These are phyloP conservation scores for Pichia sp. DNA, from an alignment of 1,139 yeast species.

Conservation along the genomic window DNA sequence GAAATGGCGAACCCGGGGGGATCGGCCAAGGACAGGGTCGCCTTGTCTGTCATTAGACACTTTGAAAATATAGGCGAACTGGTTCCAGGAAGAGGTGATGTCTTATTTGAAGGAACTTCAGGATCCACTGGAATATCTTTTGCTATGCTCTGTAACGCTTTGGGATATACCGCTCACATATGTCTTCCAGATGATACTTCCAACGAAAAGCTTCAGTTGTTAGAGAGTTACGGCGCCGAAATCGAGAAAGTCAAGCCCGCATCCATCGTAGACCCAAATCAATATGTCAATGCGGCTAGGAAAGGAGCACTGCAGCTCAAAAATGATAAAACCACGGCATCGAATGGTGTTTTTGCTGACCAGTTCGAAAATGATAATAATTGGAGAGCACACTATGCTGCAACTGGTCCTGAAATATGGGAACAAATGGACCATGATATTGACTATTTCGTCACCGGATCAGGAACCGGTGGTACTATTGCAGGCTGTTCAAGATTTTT, in stretches of 20 bases:
- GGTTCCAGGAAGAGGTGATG: constrained; percentile 55
- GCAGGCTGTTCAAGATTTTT: constrained; percentile 79
- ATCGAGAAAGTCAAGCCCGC: constrained; percentile 94
- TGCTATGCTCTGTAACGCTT: constrained; percentile 80
- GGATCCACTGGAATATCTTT: constrained; percentile 95
- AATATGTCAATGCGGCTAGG: constrained; percentile 86
- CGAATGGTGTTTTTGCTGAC: constrained; percentile 80
- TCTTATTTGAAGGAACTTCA: constrained; percentile 88
- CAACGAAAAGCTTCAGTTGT: constrained; percentile 67
- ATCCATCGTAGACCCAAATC: constrained; percentile 87
- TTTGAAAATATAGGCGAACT: constrained; percentile 63
- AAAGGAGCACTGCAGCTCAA: constrained; percentile 55
- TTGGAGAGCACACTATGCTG: constrained; percentile 78
- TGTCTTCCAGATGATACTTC: constrained; percentile 96
- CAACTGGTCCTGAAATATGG: constrained; percentile 91
- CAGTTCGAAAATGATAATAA: constrained; percentile 92
- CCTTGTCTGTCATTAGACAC: constrained; percentile 70
- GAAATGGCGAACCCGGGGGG: constrained; percentile 93
- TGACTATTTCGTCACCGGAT: constrained; percentile 79
- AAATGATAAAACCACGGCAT: constrained; percentile 35
- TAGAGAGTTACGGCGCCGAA: constrained; percentile 73
- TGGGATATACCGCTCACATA: constrained; percentile 86
- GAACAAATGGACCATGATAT: constrained; percentile 58
- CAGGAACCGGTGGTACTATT: constrained; percentile 75
- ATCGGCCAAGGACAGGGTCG: constrained; percentile 92